Conservation (phyloP, 2,329 filamentous ascomycete genomes). For the Fusarium cicatricum region DNA sequence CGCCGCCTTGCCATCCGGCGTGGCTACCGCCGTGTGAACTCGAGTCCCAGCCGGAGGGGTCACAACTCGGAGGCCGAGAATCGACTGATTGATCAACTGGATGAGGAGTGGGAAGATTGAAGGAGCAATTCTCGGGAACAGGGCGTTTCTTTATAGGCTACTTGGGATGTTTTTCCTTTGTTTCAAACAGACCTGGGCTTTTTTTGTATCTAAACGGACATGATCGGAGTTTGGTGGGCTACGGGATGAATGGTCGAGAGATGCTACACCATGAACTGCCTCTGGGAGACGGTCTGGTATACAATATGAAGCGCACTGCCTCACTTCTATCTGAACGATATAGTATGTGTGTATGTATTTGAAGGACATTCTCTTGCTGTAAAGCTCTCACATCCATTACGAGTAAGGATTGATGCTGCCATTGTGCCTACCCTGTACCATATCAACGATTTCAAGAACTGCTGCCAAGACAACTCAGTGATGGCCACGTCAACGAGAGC, state of each 20-base stretch:
- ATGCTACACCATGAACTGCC: constrained; percentile 16
- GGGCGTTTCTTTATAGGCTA: constrained; percentile 7
- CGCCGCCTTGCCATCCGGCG: constrained; percentile 69
- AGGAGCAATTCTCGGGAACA: not conserved
- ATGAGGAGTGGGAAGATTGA: constrained; percentile 94
- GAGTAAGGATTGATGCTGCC: no score
- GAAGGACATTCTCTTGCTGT: no score
- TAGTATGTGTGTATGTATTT: no score
- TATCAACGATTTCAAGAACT: no score
- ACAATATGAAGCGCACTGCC: no score
- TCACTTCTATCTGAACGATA: no score
- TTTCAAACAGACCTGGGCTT: constrained; percentile 1
- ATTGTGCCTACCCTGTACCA: no score
- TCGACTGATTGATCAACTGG: constrained; percentile 90
- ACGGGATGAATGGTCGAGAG: constrained; percentile 22
- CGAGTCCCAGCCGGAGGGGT: constrained; percentile 59
- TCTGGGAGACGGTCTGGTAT: constrained; percentile 15
- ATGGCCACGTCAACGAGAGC: no score
- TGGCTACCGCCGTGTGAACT: constrained; percentile 72
- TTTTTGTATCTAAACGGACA: constrained; percentile 30
- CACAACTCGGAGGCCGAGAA: constrained; percentile 83
- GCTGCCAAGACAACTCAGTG: no score
- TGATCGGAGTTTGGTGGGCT: constrained; percentile 35
- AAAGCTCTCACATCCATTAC: no score
- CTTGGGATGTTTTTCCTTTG: constrained; percentile 5